Conservation (phyloP, 768 basidiomycete genomes). For the Leucogyrophana mollusca region DNA sequence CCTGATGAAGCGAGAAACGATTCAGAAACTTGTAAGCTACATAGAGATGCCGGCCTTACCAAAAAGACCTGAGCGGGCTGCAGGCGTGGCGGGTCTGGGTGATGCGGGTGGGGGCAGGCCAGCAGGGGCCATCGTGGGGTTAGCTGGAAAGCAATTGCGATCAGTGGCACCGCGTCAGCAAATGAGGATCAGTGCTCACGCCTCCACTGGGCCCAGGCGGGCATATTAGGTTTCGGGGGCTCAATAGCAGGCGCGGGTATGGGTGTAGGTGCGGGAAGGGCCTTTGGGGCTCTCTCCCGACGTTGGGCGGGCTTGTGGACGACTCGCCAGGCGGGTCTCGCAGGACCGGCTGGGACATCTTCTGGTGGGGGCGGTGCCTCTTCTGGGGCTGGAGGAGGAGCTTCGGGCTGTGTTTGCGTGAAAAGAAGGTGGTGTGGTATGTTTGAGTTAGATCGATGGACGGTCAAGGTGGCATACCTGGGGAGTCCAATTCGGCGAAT, state of each 20-base stretch:
- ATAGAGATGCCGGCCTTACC: conserved; percentile 40
- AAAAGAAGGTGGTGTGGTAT: no score
- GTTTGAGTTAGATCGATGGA: neutral
- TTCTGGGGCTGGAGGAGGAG: conserved; percentile 36
- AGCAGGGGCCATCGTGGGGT: conserved; percentile 46
- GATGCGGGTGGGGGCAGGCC: conserved; percentile 29
- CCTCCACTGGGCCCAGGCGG: conserved; percentile 87
- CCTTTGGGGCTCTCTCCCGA: conserved; percentile 45
- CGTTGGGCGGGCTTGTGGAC: conserved; percentile 65
- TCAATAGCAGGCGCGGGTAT: conserved; percentile 37
- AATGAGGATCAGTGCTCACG: conserved; percentile 44
- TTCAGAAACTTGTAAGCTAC: neutral
- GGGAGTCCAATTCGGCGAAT: conserved; percentile 71
- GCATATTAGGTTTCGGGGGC: conserved; percentile 50
- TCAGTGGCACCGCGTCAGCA: neutral
- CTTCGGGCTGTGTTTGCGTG: conserved; percentile 25
- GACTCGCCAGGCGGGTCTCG: conserved; percentile 73
- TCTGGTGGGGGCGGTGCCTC: conserved; percentile 48
- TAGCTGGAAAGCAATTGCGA: conserved; percentile 45
- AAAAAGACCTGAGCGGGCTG: conserved; percentile 62
- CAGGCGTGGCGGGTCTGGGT: conserved; percentile 40
- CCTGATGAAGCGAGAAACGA: conserved; percentile 25
- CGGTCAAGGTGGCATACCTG: conserved; percentile 38
- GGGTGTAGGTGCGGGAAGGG: conserved; percentile 41
- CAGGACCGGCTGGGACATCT: conserved; percentile 43